Evolutionary conservation across 768 basidiomycete species (phyloP), one percentile per base, ranked within the genome.

Genomic region (Pleurotus tuoliensis): DNA sequence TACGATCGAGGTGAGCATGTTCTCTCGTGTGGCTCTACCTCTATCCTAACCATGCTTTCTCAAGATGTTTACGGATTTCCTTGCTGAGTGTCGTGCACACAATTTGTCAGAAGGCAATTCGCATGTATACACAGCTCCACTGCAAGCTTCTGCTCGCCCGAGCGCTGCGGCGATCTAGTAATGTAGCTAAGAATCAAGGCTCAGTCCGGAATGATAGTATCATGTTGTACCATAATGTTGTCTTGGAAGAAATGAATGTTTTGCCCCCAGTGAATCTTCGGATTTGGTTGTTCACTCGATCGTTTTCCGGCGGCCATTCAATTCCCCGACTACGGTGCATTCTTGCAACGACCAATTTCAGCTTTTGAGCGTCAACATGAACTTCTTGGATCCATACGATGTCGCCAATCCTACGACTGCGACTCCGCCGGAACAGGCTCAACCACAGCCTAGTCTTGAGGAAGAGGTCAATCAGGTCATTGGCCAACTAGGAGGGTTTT

Each of bases 51-150:
- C 44, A n/a, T 25, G 37, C 39, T 38, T 13, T 24, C 12, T 22
- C 8, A 2, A 92, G 90, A 97, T 97, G 94, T 96, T 96, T 73
- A 86, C 89, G 55, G 94, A 96, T 70, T 96, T 96, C 68, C 77
- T 96, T 15, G 70, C 78, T 47, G 90, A 94, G 69, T 97, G 94
- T 68, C 81, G 82, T 25, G 81, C 81, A 3, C 74, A 79, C 63
- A 83, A 79, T 68, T 64, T 76, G 20, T 61, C 73, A 49, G 52
- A 69, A 25, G 66, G 64, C 5, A 54, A 62, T 2, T 54, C 67
- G 15, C 25, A 40, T 38, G 41, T 38, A 40, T 7, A 12, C 41
- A 15, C 38, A 40, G 34, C 51, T 4, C 51, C 15, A 7, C 38
- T 37, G 30, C 16, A n/a, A 12, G 8, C 16, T 15, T 5, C 24